Conservation (phyloP, 2,329 filamentous ascomycete species). For the Cercospora brassicicola region DNA sequence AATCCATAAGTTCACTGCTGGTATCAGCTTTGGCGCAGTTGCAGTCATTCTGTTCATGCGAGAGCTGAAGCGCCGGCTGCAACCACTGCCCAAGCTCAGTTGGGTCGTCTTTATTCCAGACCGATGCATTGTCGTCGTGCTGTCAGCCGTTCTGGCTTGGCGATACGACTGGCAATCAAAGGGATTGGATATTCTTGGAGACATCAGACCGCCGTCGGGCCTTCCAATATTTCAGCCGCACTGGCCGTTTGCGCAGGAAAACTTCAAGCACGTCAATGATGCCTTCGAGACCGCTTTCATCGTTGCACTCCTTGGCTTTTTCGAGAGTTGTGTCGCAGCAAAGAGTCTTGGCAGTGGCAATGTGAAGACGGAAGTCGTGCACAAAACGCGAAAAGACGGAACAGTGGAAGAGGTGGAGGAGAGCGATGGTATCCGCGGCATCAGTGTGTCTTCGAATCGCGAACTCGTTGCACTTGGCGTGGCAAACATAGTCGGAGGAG, state of each 20-base stretch:
- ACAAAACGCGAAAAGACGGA: constrained; percentile 45
- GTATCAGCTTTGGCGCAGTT: constrained; percentile 78
- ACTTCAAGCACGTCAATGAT: constrained; percentile 79
- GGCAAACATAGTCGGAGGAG: constrained; percentile 85
- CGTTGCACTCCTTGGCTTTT: constrained; percentile 94
- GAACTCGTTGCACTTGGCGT: constrained; percentile 89
- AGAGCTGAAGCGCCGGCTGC: constrained; percentile 75
- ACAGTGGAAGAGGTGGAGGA: constrained; percentile 37
- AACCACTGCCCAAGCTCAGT: constrained; percentile 67
- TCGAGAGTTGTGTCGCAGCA: constrained; percentile 93
- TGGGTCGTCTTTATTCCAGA: constrained; percentile 86
- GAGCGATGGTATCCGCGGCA: constrained; percentile 64
- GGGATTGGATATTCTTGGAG: constrained; percentile 80
- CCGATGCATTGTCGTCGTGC: constrained; percentile 81
- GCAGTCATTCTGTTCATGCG: constrained; percentile 81
- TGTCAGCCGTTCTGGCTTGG: constrained; percentile 79
- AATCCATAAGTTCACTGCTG: constrained; percentile 71
- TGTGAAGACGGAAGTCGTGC: constrained; percentile 49
- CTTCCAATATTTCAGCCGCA: constrained; percentile 75
- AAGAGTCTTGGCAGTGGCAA: constrained; percentile 73
- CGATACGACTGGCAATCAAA: constrained; percentile 72
- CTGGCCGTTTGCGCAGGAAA: constrained; percentile 75
- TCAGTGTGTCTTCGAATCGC: constrained; percentile 83
- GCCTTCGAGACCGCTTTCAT: constrained; percentile 89
- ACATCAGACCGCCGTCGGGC: constrained; percentile 65